A percentile compares a stretch with the other conserved stretches of the same genome.
Evolutionary conservation across 2,329 filamentous ascomycete species (phyloP).

Genomic region (Pseudonectria buxi): DNA sequence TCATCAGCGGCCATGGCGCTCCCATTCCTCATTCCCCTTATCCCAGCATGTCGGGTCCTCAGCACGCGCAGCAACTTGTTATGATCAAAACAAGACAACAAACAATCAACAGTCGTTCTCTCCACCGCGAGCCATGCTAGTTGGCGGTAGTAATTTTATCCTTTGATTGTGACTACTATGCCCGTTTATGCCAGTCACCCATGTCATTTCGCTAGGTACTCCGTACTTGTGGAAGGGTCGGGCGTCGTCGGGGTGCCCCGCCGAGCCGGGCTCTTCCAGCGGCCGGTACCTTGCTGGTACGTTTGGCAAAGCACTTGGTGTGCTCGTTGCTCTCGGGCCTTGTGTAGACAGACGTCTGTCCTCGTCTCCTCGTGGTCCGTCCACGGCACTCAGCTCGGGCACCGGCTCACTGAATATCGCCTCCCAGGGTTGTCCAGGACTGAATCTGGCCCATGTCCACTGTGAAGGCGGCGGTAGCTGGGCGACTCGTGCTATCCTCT

Average conservation of each 20-base stretch:
- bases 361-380: no score
- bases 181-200: constrained; percentile 20
- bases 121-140: constrained; percentile 18
- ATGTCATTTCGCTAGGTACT: constrained; percentile 22
- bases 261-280: constrained; percentile 9
- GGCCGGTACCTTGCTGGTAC: constrained; percentile 1
- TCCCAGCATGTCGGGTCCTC: constrained; percentile 14
- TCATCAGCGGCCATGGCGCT: constrained; percentile 1
- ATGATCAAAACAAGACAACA: constrained; percentile 21
- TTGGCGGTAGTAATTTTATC: constrained; percentile 20
- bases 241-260: constrained; percentile 18
- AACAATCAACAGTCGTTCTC: constrained; percentile 2
- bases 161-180: constrained; percentile 18
- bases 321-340: no score
- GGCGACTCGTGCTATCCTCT: no score
- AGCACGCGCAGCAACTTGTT: constrained; percentile 22
- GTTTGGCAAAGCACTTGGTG: no score
- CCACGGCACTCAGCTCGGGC: no score
- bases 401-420: no score
- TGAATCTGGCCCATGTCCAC: no score
- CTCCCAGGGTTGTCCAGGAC: no score
- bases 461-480: no score
- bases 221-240: constrained; percentile 22
- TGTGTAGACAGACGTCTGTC: no score
- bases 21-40: constrained; percentile 8